Conservation (phyloP, 148 eudicot genomes). For the Silene uniflora region DNA sequence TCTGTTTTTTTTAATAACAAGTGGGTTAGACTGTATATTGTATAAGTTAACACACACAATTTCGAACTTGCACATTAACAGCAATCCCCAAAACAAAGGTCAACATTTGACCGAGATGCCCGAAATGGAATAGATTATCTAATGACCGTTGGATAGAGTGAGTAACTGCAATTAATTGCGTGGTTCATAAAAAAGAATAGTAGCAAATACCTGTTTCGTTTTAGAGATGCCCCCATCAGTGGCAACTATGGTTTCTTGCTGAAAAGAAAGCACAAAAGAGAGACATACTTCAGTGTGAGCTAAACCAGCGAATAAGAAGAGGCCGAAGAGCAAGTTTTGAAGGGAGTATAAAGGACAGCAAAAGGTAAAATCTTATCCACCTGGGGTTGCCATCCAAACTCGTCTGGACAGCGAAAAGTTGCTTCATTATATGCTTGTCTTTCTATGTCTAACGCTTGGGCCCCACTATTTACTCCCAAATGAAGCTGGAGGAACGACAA, state of each 20-base stretch:
- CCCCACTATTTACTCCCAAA: constrained; percentile 65
- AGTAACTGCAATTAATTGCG: not conserved
- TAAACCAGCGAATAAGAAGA: not conserved
- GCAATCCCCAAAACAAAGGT: not conserved
- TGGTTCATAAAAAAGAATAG: not conserved
- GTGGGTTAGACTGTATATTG: not conserved
- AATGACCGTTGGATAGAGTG: no score
- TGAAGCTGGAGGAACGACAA: constrained; percentile 45
- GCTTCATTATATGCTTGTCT: constrained; percentile 76
- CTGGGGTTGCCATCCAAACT: constrained; percentile 87
- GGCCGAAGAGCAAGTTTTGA: not conserved
- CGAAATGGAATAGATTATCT: no score
- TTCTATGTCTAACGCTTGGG: constrained; percentile 58
- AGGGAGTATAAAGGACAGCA: not conserved
- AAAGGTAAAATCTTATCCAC: constrained; percentile 25
- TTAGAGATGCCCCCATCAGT: constrained; percentile 53
- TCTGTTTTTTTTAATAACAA: not conserved
- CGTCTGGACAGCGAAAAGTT: constrained; percentile 76
- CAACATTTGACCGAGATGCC: no score
- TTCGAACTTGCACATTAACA: not conserved
- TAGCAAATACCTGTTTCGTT: constrained; percentile 45
- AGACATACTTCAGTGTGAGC: constrained; percentile 1
- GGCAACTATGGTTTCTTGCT: constrained; percentile 44
- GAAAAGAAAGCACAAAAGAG: constrained; percentile 16
- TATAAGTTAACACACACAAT: not conserved